A percentile compares a stretch with the other conserved stretches of the same genome.
These are phyloP conservation scores for Daldinia sp. DNA, from an alignment of 2,329 filamentous ascomycete species.

Conservation along the genomic window DNA sequence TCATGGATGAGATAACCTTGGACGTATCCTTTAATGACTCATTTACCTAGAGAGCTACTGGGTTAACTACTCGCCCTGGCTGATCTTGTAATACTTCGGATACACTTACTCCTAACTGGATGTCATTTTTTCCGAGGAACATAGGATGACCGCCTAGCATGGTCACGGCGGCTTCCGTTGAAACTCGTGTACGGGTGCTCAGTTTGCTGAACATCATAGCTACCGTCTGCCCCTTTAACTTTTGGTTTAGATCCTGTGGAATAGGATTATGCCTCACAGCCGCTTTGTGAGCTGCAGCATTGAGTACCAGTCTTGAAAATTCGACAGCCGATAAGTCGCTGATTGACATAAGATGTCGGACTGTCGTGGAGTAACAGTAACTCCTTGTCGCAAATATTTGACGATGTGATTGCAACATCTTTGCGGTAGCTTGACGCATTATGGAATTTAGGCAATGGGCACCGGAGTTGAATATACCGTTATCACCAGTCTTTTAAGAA, in stretches of 20 bases:
- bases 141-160: conserved; percentile 92
- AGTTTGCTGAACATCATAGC: conserved; percentile 98
- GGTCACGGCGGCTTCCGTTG: conserved; percentile 91
- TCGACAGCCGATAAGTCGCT: conserved; percentile 84
- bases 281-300: conserved; percentile 82
- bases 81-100: not conserved
- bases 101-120: conserved; percentile 83
- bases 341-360: conserved; percentile 92
- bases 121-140: conserved; percentile 96
- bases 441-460: not conserved
- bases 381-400: conserved; percentile 53
- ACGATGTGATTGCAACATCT: conserved; percentile 46
- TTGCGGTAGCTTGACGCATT: not conserved
- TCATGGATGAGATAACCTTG: conserved; percentile 94
- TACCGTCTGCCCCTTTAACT: conserved; percentile 81
- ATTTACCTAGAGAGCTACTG: conserved; percentile 71
- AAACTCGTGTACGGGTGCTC: conserved; percentile 91
- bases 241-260: conserved; percentile 68
- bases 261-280: conserved; percentile 77
- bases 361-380: conserved; percentile 62
- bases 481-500: not conserved
- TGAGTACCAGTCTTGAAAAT: conserved; percentile 83
- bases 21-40: conserved; percentile 95
- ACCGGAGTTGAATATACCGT: not conserved
- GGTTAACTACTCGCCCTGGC: conserved; percentile 24